These are phyloP conservation scores for Penstemon barbatus DNA, from an alignment of 257 asterid species.

Conservation along the genomic window DNA sequence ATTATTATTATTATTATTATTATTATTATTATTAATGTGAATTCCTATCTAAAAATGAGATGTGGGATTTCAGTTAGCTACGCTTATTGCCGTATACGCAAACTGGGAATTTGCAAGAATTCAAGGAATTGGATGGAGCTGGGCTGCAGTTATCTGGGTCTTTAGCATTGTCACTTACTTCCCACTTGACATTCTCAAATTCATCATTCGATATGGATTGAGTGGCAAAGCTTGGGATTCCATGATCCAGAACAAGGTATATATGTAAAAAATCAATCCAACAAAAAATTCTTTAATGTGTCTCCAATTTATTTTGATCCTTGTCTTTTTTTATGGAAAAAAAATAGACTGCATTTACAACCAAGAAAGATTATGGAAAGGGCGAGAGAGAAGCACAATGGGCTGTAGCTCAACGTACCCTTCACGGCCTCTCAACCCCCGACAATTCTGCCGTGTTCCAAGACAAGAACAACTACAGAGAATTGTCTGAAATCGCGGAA, in stretches of 20 bases:
- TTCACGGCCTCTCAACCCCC: slow-evolving; percentile 63
- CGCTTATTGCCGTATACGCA: slow-evolving; percentile 60
- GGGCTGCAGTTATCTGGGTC: slow-evolving; percentile 80
- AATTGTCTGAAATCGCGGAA: slow-evolving; percentile 64
- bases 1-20: not conserved
- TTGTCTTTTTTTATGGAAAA: not conserved
- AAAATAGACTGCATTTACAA: slow-evolving; percentile 72
- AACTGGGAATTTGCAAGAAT: slow-evolving; percentile 66
- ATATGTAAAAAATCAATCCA: slow-evolving; percentile 9
- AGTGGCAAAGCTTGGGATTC: slow-evolving; percentile 58
- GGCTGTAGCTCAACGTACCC: slow-evolving; percentile 81
- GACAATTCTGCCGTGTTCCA: slow-evolving; percentile 26
- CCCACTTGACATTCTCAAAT: slow-evolving; percentile 72
- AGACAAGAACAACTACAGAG: slow-evolving; percentile 50
- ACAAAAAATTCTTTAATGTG: too few species aligned
- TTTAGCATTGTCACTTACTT: slow-evolving; percentile 62
- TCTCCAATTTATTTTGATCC: not conserved
- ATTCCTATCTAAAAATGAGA: not conserved
- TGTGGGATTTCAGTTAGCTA: slow-evolving; percentile 19
- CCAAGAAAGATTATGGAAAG: slow-evolving; percentile 78
- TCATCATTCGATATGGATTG: slow-evolving; percentile 49
- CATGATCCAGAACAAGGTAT: slow-evolving; percentile 50
- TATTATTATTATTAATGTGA: too few species aligned
- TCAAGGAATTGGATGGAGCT: slow-evolving; percentile 75
- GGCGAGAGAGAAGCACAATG: slow-evolving; percentile 89